Percentiles rank a stretch among this genome's conserved stretches.
These are phyloP conservation scores for Sarocladiaceae sp. DNA, from an alignment of 2,329 filamentous ascomycete genomes.

Conservation along the genomic window DNA sequence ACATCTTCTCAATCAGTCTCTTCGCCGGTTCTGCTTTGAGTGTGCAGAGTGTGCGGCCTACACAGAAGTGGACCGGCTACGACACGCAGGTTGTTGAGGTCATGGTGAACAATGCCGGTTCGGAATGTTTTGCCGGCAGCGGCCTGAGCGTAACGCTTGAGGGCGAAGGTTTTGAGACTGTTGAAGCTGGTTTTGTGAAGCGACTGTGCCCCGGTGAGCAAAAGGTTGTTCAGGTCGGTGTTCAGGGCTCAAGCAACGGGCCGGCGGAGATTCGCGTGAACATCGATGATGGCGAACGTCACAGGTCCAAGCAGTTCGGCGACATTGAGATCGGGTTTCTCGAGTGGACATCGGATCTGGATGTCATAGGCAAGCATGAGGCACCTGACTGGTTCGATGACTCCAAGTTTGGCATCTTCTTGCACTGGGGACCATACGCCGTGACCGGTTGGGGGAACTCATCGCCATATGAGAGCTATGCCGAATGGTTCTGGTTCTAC, in stretches of 20 bases:
- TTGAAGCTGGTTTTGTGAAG: constrained; percentile 30
- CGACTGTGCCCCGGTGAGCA: constrained; percentile 37
- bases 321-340: constrained; percentile 25
- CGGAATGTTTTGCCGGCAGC: constrained; percentile 24
- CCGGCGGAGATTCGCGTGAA: constrained; percentile 14
- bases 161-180: constrained; percentile 34
- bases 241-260: constrained; percentile 21
- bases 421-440: constrained; percentile 51
- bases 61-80: constrained; percentile 32
- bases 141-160: constrained; percentile 22
- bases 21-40: constrained; percentile 14
- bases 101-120: constrained; percentile 29
- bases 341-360: constrained; percentile 26
- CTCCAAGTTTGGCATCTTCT: constrained; percentile 53
- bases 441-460: constrained; percentile 48
- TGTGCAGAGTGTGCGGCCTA: constrained; percentile 34
- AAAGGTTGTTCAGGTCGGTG: constrained; percentile 29
- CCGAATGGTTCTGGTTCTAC: constrained; percentile 27
- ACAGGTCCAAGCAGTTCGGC: constrained; percentile 11
- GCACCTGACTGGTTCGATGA: constrained; percentile 48
- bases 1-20: constrained; percentile 35
- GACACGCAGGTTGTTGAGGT: constrained; percentile 34
- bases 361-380: constrained; percentile 30
- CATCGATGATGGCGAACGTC: not conserved
- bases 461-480: constrained; percentile 31